These are phyloP conservation scores for Wallemia mellicola DNA, from an alignment of 1,284 basidiomycete species.

Conservation along the genomic window DNA sequence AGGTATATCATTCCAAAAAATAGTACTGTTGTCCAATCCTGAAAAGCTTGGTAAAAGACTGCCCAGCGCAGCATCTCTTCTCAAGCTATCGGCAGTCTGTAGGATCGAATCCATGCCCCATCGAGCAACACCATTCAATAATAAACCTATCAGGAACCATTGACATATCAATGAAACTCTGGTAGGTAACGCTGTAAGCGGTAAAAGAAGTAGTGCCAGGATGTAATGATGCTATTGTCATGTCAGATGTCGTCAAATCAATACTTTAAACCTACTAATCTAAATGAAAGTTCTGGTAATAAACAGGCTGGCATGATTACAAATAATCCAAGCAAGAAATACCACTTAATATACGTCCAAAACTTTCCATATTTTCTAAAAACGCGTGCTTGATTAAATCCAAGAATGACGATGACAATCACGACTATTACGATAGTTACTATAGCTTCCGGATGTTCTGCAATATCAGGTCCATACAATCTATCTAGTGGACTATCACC, in stretches of 20 bases:
- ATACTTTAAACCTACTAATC: conserved; percentile 5
- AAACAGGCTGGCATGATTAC: background rate
- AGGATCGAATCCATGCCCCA: conserved; percentile 53
- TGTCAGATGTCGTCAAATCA: conserved; percentile 20
- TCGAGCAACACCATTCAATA: conserved; percentile 40
- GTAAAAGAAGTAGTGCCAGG: conserved; percentile 38
- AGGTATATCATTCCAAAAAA: conserved; percentile 27
- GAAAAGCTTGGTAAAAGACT: conserved; percentile 31
- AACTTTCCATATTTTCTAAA: conserved; percentile 57
- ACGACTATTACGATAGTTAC: conserved; percentile 38
- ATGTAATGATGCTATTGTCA: conserved; percentile 29
- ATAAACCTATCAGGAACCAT: conserved; percentile 51
- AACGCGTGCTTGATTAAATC: conserved; percentile 46
- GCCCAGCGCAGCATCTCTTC: conserved; percentile 37
- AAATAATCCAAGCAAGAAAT: conserved; percentile 10
- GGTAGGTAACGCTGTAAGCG: conserved; percentile 51
- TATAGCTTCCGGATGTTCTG: conserved; percentile 35
- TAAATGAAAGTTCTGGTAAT: background rate
- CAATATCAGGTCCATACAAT: conserved; percentile 37
- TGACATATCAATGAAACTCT: conserved; percentile 44
- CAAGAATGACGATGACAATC: conserved; percentile 24
- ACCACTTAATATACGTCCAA: conserved; percentile 39
- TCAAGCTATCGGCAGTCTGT: conserved; percentile 37
- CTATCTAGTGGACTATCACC: conserved; percentile 42
- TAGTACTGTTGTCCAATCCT: conserved; percentile 25